Percentiles rank a stretch among this genome's conserved stretches.
These are phyloP conservation scores for Trichophyton simii DNA, from an alignment of 2,329 filamentous ascomycete species.

Conservation along the genomic window DNA sequence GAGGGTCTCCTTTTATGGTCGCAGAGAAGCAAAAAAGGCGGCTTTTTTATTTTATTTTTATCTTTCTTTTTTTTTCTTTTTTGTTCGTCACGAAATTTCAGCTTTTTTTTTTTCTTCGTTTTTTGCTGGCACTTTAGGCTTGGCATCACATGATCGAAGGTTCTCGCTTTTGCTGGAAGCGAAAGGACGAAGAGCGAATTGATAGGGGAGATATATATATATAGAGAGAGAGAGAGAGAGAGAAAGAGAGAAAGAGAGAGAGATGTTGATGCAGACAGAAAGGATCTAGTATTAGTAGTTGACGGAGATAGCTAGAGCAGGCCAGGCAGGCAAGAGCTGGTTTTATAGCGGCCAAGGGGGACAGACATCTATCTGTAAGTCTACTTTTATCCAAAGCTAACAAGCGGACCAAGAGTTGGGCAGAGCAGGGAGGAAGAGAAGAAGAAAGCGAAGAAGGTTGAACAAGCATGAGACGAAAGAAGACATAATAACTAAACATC, in stretches of 20 bases:
- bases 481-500: not conserved
- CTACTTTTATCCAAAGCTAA: not conserved
- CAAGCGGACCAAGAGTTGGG: not conserved
- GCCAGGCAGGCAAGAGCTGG: too few species aligned
- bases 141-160: conserved; percentile 24
- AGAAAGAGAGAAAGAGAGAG: not conserved
- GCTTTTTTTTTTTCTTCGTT: conserved; percentile 8
- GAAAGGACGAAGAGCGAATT: not conserved
- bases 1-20: too few species aligned
- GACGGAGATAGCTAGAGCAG: too few species aligned
- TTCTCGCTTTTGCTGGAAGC: conserved; percentile 26
- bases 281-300: not conserved
- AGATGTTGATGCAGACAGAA: too few species aligned
- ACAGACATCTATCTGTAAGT: not conserved
- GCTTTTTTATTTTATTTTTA: conserved; percentile 1
- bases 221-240: not conserved
- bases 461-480: not conserved
- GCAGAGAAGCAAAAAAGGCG: too few species aligned
- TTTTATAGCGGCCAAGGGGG: too few species aligned
- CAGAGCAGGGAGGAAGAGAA: not conserved
- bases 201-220: not conserved
- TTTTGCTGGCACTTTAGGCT: conserved; percentile 10
- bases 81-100: conserved; percentile 7
- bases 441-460: conserved; percentile 1
- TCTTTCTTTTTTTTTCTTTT: conserved; percentile 9